Evolutionary conservation across 805 yeast species (phyloP), one percentile per base, ranked within the genome.

Genomic region (Lipomyces spencermartinsiae): DNA sequence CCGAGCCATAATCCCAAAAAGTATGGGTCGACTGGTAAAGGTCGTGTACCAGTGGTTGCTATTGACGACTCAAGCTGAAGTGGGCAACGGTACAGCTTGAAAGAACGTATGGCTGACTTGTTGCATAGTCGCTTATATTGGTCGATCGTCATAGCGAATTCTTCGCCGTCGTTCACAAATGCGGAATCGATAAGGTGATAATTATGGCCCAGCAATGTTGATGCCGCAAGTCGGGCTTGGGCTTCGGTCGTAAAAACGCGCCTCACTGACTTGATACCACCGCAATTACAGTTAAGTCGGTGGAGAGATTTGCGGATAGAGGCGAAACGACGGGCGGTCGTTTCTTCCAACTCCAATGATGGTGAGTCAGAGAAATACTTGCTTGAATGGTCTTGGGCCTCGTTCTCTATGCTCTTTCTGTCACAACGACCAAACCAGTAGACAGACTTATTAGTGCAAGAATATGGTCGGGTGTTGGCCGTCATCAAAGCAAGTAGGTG

Each of bases 401-500:
- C 46, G 46, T 37, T 37, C 43, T 37, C 43, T 37, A 39, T 39
- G 46, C n/a, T 39, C 46, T 39, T 39, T 39, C 46, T 39, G 46
- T 39, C 46, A 39, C 46, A 39, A 10, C 46, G 46, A 39, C 46
- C n/a, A 39, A 39, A 39, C 46, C 46, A 39, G 46, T 10, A 39
- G 46, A 39, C 46, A 6, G n/a, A 6, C 46, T 39, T 39, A 39
- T 39, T 39, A 4, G 46, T 39, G 46, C 46, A 39, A 39, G 46
- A 39, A 39, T 39, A 39, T 4, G 46, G 46, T 39, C 46, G 46
- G n/a, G 46, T 14, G n/a, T 39, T 39, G 46, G 46, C 14, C 46
- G 46, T 39, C 46, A 39, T 39, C 46, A 39, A 10, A 39, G 46
- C 46, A 39, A 39, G 46, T 39, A 4, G 46, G 8, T 39, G 46